Evolutionary conservation across 2,329 filamentous ascomycete genomes (phyloP).

Genomic region (Ophiostoma perfectum): DNA sequence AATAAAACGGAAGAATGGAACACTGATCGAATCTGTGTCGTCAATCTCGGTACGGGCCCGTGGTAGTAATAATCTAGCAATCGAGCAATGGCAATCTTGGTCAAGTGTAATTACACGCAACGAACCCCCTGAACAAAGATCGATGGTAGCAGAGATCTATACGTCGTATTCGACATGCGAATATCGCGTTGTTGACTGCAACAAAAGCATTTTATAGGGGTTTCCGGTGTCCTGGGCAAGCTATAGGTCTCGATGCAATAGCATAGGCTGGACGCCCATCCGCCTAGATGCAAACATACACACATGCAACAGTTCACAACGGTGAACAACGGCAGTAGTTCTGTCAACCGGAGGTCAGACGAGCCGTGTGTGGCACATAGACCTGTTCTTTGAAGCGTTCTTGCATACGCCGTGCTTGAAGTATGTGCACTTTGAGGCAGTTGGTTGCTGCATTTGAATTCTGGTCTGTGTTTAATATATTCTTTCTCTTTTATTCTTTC

Average conservation of each 20-base stretch:
- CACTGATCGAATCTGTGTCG: slow-evolving; percentile 5
- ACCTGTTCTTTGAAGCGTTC: too few relatives aligned
- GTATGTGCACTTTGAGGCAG: too few relatives aligned
- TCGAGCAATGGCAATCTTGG: not conserved
- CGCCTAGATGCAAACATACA: too few relatives aligned
- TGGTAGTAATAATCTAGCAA: not conserved
- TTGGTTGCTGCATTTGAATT: too few relatives aligned
- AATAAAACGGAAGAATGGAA: not conserved
- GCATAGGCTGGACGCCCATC: not conserved
- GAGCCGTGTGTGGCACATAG: not conserved
- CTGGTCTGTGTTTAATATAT: too few relatives aligned
- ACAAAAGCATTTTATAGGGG: too few relatives aligned
- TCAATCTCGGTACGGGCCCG: slow-evolving; percentile 1
- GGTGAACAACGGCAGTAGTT: not conserved
- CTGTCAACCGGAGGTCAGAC: not conserved
- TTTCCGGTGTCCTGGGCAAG: not conserved
- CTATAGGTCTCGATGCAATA: not conserved
- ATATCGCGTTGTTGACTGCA: too few relatives aligned
- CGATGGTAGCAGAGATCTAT: not conserved
- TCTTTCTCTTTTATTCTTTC: too few relatives aligned
- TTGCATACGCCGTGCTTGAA: too few relatives aligned
- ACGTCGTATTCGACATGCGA: not conserved
- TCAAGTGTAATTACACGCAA: not conserved
- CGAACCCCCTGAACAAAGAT: not conserved
- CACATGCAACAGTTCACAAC: not conserved